These are phyloP conservation scores for Salix suchowensis DNA, from an alignment of 345 rosid genomes.

Conservation along the genomic window DNA sequence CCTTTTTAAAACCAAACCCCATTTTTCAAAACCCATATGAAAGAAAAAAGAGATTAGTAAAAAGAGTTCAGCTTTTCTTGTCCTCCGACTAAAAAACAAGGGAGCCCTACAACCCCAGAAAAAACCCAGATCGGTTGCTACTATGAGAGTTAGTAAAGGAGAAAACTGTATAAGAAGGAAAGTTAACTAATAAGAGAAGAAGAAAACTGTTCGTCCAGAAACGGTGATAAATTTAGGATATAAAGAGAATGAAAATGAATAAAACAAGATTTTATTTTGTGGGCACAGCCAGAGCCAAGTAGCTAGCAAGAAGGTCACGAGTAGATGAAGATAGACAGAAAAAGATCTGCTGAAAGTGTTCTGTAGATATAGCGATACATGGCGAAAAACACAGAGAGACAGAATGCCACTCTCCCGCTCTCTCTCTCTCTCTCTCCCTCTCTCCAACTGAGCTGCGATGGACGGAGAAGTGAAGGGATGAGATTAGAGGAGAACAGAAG, in stretches of 20 bases:
- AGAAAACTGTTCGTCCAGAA: background rate
- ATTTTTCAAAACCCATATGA: background rate
- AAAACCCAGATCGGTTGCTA: conserved; percentile 6
- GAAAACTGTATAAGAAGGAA: conserved; percentile 7
- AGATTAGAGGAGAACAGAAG: conserved; percentile 29
- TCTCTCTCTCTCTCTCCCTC: background rate
- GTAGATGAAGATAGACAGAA: background rate
- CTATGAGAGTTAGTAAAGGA: background rate
- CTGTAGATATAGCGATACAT: conserved; percentile 1
- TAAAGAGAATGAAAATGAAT: background rate
- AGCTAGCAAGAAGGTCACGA: conserved; percentile 12
- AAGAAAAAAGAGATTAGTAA: background rate
- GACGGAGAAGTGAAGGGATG: conserved; percentile 1
- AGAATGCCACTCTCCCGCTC: background rate
- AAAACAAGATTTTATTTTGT: background rate
- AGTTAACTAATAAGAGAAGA: conserved; percentile 17
- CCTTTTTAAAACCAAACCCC: background rate
- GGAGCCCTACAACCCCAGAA: conserved; percentile 23
- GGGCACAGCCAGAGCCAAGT: background rate
- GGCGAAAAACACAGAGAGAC: background rate
- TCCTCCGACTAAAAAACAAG: background rate
- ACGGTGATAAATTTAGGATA: background rate
- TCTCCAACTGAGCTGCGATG: background rate
- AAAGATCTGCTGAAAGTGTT: conserved; percentile 18
- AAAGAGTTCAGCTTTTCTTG: background rate